Percentiles rank a stretch among this genome's conserved stretches.
Evolutionary conservation across 2,329 filamentous ascomycete genomes (phyloP).

Genomic region (Venturiaceae sp.): DNA sequence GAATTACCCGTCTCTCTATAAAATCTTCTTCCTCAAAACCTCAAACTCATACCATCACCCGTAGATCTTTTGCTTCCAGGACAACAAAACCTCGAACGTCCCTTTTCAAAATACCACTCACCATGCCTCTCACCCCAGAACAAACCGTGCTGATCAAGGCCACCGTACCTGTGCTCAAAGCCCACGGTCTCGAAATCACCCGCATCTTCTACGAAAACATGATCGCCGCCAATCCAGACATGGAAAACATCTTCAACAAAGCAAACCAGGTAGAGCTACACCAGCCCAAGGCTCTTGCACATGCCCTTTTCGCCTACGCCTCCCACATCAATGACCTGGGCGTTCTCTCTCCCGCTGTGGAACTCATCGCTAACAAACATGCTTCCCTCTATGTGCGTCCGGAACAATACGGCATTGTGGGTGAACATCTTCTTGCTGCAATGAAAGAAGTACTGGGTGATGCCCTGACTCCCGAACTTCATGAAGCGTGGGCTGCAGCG

Average conservation of each 20-base stretch:
- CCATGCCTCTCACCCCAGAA: conserved; percentile 43
- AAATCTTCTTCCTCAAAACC: background rate
- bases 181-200: conserved; percentile 60
- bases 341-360: conserved; percentile 44
- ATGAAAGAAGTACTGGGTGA: conserved; percentile 58
- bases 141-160: conserved; percentile 59
- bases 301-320: conserved; percentile 61
- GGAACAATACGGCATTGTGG: conserved; percentile 62
- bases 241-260: conserved; percentile 63
- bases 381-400: conserved; percentile 58
- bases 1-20: background rate
- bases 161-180: conserved; percentile 58
- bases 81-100: background rate
- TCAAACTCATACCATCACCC: background rate
- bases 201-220: conserved; percentile 64
- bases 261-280: conserved; percentile 58
- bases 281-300: conserved; percentile 61
- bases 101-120: background rate
- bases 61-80: background rate
- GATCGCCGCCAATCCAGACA: conserved; percentile 53
- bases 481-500: conserved; percentile 59
- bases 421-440: conserved; percentile 56
- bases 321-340: conserved; percentile 60
- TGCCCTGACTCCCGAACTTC: conserved; percentile 54
- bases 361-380: conserved; percentile 70